These are phyloP conservation scores for Picea sitchensis DNA, from an alignment of 75 land plant genomes.

Conservation along the genomic window DNA sequence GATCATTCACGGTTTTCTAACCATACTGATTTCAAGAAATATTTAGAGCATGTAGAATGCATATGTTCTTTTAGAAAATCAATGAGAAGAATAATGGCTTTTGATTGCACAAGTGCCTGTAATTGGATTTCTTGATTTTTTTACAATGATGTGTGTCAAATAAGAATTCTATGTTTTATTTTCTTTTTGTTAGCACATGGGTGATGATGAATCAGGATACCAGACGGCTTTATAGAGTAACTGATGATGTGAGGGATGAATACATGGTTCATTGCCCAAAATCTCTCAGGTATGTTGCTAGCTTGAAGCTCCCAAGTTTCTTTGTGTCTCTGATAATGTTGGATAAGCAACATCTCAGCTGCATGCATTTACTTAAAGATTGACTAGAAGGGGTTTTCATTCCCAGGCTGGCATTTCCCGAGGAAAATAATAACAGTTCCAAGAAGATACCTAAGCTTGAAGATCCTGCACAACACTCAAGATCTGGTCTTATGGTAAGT, in stretches of 20 bases:
- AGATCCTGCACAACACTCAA: slow-evolving; percentile 53
- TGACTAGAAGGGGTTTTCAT: not conserved
- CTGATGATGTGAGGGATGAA: slow-evolving; percentile 76
- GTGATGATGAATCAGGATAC: slow-evolving; percentile 98
- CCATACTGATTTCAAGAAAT: too few species aligned
- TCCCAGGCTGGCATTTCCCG: slow-evolving; percentile 72
- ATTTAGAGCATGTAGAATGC: too few species aligned
- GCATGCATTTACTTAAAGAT: not conserved
- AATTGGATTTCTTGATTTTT: too few species aligned
- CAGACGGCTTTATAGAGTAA: slow-evolving; percentile 76
- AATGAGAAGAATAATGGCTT: too few species aligned
- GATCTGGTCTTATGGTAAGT: slow-evolving; percentile 66
- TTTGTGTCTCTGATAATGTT: not conserved
- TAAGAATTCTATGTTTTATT: too few species aligned
- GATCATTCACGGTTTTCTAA: too few species aligned
- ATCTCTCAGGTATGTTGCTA: slow-evolving; percentile 44
- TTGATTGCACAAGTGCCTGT: too few species aligned
- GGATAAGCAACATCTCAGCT: not conserved
- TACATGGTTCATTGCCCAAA: slow-evolving; percentile 46
- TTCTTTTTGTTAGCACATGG: slow-evolving; percentile 61
- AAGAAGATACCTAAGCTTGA: slow-evolving; percentile 78
- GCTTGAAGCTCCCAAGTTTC: not conserved
- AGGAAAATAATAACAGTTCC: slow-evolving; percentile 50
- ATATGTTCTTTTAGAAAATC: too few species aligned
- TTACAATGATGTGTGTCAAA: too few species aligned